These are phyloP conservation scores for Cicer pinnatifidum DNA, from an alignment of 306 rosid species.

Conservation along the genomic window DNA sequence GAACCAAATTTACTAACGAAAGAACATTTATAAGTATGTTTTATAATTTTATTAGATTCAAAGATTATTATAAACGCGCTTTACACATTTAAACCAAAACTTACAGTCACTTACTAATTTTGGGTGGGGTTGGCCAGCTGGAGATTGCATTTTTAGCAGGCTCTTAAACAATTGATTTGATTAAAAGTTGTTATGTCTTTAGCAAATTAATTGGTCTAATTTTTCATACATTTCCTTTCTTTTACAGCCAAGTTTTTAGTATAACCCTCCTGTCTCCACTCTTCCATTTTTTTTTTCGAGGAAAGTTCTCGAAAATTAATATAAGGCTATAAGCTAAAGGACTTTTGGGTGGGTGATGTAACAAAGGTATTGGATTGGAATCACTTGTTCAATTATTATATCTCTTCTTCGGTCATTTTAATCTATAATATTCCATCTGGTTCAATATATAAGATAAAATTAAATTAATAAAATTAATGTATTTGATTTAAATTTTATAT, in stretches of 20 bases:
- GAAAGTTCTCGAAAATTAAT: no score
- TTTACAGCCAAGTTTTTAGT: slow-evolving; percentile 12
- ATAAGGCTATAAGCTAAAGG: neutral
- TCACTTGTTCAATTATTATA: slow-evolving; percentile 1
- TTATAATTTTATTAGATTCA: neutral
- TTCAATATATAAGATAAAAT: no score
- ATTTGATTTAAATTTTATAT: no score
- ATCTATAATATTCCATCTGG: neutral
- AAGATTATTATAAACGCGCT: neutral
- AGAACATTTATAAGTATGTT: neutral
- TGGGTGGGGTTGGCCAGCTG: slow-evolving; percentile 8
- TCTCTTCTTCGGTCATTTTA: neutral
- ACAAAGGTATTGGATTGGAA: neutral
- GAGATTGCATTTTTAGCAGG: slow-evolving; percentile 21
- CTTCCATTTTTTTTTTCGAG: no score
- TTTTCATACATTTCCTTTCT: neutral
- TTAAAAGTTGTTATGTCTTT: slow-evolving; percentile 2
- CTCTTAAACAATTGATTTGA: slow-evolving; percentile 8
- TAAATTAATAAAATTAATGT: no score
- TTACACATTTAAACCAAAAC: neutral
- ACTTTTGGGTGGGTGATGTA: neutral
- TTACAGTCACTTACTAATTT: neutral
- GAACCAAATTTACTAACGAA: neutral
- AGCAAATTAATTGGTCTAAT: slow-evolving; percentile 5
- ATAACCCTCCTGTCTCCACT: neutral